Evolutionary conservation across 2,329 filamentous ascomycete species (phyloP), one percentile per base, ranked within the genome.

Genomic region (Graphilbum sp.): DNA sequence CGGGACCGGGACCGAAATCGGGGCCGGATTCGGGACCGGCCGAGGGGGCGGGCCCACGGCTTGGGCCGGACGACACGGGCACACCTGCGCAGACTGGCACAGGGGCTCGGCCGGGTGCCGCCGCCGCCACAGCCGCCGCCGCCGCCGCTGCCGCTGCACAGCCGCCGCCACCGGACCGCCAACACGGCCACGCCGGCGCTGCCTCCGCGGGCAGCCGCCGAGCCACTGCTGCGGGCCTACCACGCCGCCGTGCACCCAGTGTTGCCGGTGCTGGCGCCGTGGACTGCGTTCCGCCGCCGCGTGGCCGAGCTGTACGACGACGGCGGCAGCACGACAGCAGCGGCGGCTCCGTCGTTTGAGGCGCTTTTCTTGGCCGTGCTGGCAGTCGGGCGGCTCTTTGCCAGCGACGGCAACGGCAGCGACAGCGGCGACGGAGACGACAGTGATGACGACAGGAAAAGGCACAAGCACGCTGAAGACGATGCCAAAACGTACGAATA

Each of bases 211-310:
- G 62, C 73, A 21, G 57, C 75, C 18, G 75, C 77, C 21, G 84
- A 93, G 44, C 72, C 72, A 46, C 64, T 95, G 2, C 59, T 95
- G 24, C 67, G 72, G 25, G 69, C 79, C 29, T 98, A 93, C 55
- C 79, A 82, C 48, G 65, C 69, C 30, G 79, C 79, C 7, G 66
- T 84, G 19, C 88, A 96, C 53, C 70, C 75, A 24, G 78, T 83
- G 54, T 79, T 87, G 47, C 90, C 90, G 1, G 75, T 94, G 32
- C 51, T 96, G 10, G 84, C 96, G n/a, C n/a, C n/a, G 55, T 92
- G 87, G 81, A 82, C 84, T 2, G 80, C 72, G 0, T 92, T 96
- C 49, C 67, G 79, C 49, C 66, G 71, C 35, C 72, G 80, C 37
- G 80, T 88, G 43, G 83, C 93, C 40, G 67, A 74, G 9, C 64